phyloP scores from a whole-genome alignment of 305 asterid genomes.

The Rubia balearica region DNA sequence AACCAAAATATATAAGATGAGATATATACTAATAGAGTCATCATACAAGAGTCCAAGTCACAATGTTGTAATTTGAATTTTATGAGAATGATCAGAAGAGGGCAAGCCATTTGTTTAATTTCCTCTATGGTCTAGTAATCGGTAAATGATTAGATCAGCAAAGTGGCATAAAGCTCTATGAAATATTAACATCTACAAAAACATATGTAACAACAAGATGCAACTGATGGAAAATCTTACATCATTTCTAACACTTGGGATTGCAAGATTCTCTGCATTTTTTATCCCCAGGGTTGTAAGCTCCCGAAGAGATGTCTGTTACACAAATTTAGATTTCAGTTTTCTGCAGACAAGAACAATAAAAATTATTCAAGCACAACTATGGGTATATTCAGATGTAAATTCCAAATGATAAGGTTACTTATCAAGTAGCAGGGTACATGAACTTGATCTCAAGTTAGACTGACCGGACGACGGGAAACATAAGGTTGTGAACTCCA shows the following conservation, averaged over 20 bases:
- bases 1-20: not conserved
- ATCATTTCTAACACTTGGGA: slow-evolving; percentile 87
- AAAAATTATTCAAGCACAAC: slow-evolving; percentile 12
- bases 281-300: slow-evolving; percentile 80
- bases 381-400: slow-evolving; percentile 6
- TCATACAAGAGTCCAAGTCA: not conserved
- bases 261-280: slow-evolving; percentile 86
- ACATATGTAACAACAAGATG: slow-evolving; percentile 9
- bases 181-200: slow-evolving; percentile 9
- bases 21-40: not conserved
- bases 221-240: slow-evolving; percentile 39
- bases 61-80: not conserved
- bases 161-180: not conserved
- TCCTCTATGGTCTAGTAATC: not conserved
- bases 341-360: slow-evolving; percentile 12
- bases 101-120: not conserved
- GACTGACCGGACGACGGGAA: slow-evolving; percentile 84
- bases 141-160: not conserved
- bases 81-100: not conserved
- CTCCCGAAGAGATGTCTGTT: slow-evolving; percentile 81
- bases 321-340: slow-evolving; percentile 22
- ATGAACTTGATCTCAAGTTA: slow-evolving; percentile 19
- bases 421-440: slow-evolving; percentile 13
- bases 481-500: slow-evolving; percentile 94
- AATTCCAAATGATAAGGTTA: slow-evolving; percentile 10